These are phyloP conservation scores for Eucalyptus regnans DNA, from an alignment of 345 rosid genomes.

Conservation along the genomic window DNA sequence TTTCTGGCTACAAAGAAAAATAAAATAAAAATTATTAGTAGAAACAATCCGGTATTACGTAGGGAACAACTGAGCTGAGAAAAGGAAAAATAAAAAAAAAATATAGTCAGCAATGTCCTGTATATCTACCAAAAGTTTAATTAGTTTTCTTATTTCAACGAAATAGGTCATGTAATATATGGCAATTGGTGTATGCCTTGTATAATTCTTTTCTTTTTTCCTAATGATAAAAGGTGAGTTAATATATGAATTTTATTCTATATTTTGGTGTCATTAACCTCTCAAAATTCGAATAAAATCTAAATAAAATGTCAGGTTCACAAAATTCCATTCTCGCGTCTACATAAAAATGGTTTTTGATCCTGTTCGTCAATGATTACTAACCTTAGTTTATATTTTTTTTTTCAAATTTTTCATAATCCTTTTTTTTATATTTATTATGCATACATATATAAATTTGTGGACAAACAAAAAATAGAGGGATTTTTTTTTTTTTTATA, in stretches of 20 bases:
- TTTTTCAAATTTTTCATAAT: too few relatives aligned
- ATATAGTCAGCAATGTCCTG: not conserved
- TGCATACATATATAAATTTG: too few relatives aligned
- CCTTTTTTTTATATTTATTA: not conserved
- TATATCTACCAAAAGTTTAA: not conserved
- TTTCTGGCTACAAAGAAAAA: not conserved
- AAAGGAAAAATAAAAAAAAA: not conserved
- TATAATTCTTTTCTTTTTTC: not conserved
- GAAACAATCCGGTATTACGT: not conserved
- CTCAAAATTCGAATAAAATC: not conserved
- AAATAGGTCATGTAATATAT: not conserved
- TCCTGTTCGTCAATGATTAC: not conserved
- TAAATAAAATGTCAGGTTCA: too few relatives aligned
- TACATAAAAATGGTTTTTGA: not conserved
- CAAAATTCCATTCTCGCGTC: not conserved
- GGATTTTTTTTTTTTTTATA: too few relatives aligned
- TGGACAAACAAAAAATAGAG: too few relatives aligned
- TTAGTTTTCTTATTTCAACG: not conserved
- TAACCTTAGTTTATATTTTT: not conserved
- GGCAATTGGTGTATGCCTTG: not conserved
- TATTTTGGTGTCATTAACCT: not conserved
- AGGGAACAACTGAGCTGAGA: not conserved
- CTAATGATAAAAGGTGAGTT: not conserved
- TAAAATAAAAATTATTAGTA: not conserved
- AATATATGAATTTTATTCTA: not conserved